Base-by-base conservation (phyloP, 2,329 filamentous ascomycete genomes). In the Aspergillus terreus region DNA sequence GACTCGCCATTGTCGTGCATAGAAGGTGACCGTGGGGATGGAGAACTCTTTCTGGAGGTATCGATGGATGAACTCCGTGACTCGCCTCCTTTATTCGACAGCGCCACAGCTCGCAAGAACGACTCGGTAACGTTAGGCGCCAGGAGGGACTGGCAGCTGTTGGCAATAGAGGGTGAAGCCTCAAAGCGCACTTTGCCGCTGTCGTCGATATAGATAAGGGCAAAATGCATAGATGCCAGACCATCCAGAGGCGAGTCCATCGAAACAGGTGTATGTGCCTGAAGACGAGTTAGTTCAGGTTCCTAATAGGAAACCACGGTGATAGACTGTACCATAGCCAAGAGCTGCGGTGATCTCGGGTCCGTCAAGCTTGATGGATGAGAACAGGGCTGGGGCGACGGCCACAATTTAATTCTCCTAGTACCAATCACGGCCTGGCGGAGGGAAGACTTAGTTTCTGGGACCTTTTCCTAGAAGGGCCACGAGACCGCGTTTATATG, bases 171-270 rank as follows among this genome's bases (percentile, higher is more conserved):
- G 1, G 57, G 58, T 10, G 66, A 69, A 9, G 65, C 58, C 47
- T 62, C 59, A 25, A 67, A 61, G 19, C 64, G 60, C 11, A 69
- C 58, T 44, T 67, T 65, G 5, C 65, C 66, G 46, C 57, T 53
- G 25, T 60, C 54, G 44, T 68, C 64, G 27, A 67, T 61, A 40
- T 68, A 69, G 23, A 69, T 65, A 14, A 69, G 53, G 42, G 66
- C 66, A 58, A 63, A 69, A 49, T 69, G 66, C 6, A 58, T 51
- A 47, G 57, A 66, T 4, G 52, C 51, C 47, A 59, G 49, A 14
- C 57, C 59, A 35, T 60, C 58, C 35, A 54, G 54, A 35, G 59
- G 57, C 42, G 61, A 52, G 46, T 57, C 59, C 56, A 56, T 56
- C 4, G 61, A 60, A 52, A 63, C 62, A 15, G 51, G 55, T 32